Conservation (phyloP, 2,329 filamentous ascomycete genomes). For the Didymella lethalis region DNA sequence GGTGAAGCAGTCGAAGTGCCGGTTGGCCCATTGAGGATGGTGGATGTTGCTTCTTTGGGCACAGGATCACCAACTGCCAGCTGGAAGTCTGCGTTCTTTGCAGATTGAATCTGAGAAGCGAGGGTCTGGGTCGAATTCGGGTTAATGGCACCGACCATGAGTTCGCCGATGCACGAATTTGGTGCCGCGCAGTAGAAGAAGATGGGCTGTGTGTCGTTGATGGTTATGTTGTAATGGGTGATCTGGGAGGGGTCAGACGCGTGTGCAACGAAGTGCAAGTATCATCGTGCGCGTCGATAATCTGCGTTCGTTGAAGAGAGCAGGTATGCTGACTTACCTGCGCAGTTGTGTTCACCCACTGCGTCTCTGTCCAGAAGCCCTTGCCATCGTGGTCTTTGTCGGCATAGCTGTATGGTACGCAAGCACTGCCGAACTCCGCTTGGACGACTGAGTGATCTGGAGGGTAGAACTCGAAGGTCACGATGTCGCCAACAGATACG, state of each 20-base stretch:
- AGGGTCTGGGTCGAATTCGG: conserved; percentile 54
- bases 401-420: conserved; percentile 50
- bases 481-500: conserved; percentile 50
- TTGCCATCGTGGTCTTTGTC: conserved; percentile 31
- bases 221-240: conserved; percentile 43
- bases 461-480: conserved; percentile 52
- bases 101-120: conserved; percentile 35
- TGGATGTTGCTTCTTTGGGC: conserved; percentile 47
- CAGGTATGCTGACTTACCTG: conserved; percentile 32
- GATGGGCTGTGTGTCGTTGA: conserved; percentile 48
- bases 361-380: conserved; percentile 46
- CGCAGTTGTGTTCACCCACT: conserved; percentile 34
- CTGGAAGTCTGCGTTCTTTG: conserved; percentile 35
- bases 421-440: conserved; percentile 51
- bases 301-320: not conserved
- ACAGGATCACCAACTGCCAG: conserved; percentile 53
- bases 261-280: not conserved
- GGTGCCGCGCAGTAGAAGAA: conserved; percentile 62
- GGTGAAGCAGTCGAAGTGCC: conserved; percentile 16
- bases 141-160: conserved; percentile 82
- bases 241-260: conserved; percentile 27
- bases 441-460: conserved; percentile 55
- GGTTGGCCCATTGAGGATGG: conserved; percentile 16
- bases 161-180: conserved; percentile 68
- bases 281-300: not conserved